These are phyloP conservation scores for Sclerotinia borealis DNA, from an alignment of 2,329 filamentous ascomycete genomes.

Conservation along the genomic window DNA sequence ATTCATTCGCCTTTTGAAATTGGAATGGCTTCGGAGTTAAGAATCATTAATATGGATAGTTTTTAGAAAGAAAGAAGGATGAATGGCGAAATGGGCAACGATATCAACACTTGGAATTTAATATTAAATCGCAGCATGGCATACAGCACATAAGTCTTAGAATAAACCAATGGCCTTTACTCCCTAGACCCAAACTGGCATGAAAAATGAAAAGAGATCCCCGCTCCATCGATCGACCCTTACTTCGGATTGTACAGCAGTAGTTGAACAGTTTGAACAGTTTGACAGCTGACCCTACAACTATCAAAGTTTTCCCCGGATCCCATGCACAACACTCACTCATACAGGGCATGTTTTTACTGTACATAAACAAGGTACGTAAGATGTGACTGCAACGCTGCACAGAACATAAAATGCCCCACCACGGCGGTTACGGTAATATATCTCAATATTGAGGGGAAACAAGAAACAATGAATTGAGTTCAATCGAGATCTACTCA, in stretches of 20 bases:
- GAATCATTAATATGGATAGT: not conserved
- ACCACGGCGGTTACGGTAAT: not conserved
- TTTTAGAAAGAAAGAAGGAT: not conserved
- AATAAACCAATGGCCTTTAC: not conserved
- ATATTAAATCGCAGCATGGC: not conserved
- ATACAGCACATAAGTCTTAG: too few species aligned
- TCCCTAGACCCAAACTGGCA: not conserved
- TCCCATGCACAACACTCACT: not conserved
- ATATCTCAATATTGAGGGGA: not conserved
- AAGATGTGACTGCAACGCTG: not conserved
- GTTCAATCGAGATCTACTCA: not conserved
- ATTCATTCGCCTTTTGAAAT: conserved; percentile 1
- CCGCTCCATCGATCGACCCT: too few species aligned
- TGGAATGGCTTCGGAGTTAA: not conserved
- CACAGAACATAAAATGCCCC: not conserved
- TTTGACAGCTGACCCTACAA: not conserved
- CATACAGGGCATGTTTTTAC: too few species aligned
- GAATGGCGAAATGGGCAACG: not conserved
- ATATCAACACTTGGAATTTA: too few species aligned
- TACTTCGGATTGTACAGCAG: not conserved
- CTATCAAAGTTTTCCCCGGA: not conserved
- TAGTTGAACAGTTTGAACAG: not conserved
- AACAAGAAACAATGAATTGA: not conserved
- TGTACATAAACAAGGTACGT: not conserved
- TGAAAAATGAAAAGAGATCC: not conserved